Conservation (phyloP, 2,329 filamentous ascomycete species). For the Clonostachys rhizophaga region DNA sequence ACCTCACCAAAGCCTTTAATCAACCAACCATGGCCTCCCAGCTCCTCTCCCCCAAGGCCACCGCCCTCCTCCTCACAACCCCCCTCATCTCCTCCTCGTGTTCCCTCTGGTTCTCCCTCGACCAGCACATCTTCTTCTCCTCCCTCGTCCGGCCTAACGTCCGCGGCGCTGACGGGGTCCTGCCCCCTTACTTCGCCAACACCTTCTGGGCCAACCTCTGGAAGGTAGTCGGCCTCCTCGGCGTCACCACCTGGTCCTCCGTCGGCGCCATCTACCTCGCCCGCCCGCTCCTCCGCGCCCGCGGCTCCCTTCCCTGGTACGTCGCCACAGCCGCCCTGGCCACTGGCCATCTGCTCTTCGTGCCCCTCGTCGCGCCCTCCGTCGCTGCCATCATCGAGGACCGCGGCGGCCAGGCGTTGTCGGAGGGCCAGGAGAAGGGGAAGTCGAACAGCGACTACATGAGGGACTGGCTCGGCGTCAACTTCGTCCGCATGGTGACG, state of each 20-base stretch:
- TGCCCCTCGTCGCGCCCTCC: conserved; percentile 22
- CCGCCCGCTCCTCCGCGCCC: conserved; percentile 10
- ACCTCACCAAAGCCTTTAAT: too few species aligned
- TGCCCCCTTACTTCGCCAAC: conserved; percentile 34
- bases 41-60: conserved; percentile 23
- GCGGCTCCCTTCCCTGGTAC: conserved; percentile 22
- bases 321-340: conserved; percentile 20
- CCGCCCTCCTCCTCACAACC: conserved; percentile 28
- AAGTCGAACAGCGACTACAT: conserved; percentile 18
- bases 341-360: conserved; percentile 22
- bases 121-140: conserved; percentile 36
- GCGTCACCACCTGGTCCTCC: conserved; percentile 22
- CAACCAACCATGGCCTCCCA: conserved; percentile 25
- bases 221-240: conserved; percentile 24
- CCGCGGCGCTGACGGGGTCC: conserved; percentile 24
- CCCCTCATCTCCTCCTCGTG: conserved; percentile 42
- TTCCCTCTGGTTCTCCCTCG: conserved; percentile 36
- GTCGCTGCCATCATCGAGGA: conserved; percentile 17
- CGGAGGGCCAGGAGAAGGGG: conserved; percentile 8
- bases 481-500: conserved; percentile 21
- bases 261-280: conserved; percentile 15
- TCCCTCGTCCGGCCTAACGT: conserved; percentile 21
- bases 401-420: conserved; percentile 7
- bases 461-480: conserved; percentile 21
- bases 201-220: conserved; percentile 31